Evolutionary conservation across 768 basidiomycete species (phyloP).

Genomic region (Tylopilus intermedius): DNA sequence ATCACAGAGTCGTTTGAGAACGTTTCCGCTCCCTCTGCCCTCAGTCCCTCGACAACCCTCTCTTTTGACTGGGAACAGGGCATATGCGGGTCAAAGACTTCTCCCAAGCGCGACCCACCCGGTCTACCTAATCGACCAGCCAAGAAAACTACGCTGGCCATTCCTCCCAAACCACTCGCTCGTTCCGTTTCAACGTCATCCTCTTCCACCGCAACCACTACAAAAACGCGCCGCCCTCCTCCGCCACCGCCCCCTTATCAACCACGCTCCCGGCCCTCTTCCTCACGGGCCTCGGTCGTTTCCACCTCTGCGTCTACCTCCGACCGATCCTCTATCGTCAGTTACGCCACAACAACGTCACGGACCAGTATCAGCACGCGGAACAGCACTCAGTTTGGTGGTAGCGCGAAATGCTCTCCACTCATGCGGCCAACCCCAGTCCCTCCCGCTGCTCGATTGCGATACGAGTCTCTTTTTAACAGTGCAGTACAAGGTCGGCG

Average conservation of each 20-base stretch:
- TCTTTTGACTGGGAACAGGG: slow-evolving; percentile 49
- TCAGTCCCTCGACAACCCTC: slow-evolving; percentile 49
- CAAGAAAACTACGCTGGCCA: slow-evolving; percentile 12
- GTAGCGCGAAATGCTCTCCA: slow-evolving; percentile 24
- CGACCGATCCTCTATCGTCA: slow-evolving; percentile 61
- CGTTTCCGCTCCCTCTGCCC: slow-evolving; percentile 44
- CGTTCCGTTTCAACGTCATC: slow-evolving; percentile 35
- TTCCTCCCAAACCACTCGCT: slow-evolving; percentile 27
- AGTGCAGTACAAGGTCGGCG: slow-evolving; percentile 52
- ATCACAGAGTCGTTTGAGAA: slow-evolving; percentile 73
- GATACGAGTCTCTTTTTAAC: slow-evolving; percentile 66
- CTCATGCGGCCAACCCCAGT: slow-evolving; percentile 59
- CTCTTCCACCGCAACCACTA: slow-evolving; percentile 34
- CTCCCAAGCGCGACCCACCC: slow-evolving; percentile 35
- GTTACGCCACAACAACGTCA: slow-evolving; percentile 37
- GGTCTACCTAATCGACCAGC: slow-evolving; percentile 45
- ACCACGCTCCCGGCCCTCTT: slow-evolving; percentile 27
- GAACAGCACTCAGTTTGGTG: slow-evolving; percentile 23
- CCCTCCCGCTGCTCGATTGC: slow-evolving; percentile 54
- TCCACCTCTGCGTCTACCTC: slow-evolving; percentile 43
- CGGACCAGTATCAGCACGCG: slow-evolving; percentile 36
- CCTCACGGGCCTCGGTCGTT: slow-evolving; percentile 35
- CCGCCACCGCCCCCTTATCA: slow-evolving; percentile 34
- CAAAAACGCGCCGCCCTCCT: slow-evolving; percentile 36
- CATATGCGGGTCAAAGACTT: slow-evolving; percentile 31